A percentile compares a stretch with the other conserved stretches of the same genome.
These are phyloP conservation scores for Eremochloa ophiuroides DNA, from an alignment of 176 grass and related monocot genomes.

Conservation along the genomic window DNA sequence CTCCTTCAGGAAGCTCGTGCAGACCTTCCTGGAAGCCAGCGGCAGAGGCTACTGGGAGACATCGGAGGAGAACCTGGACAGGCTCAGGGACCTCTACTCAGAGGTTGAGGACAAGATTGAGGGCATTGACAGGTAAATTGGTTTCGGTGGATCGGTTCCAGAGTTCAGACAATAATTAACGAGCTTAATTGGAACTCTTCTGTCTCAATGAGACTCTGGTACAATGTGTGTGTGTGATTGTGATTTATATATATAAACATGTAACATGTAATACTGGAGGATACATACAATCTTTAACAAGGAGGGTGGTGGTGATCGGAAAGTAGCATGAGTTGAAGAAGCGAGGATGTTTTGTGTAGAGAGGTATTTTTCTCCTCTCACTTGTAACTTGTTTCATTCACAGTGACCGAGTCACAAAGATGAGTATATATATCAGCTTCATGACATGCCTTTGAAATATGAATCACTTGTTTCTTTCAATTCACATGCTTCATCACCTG, in stretches of 20 bases:
- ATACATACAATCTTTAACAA: slow-evolving; percentile 33
- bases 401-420: slow-evolving; percentile 2
- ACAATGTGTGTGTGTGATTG: slow-evolving; percentile 35
- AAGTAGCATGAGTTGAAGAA: slow-evolving; percentile 9
- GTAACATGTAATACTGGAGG: slow-evolving; percentile 30
- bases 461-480: not conserved
- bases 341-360: slow-evolving; percentile 14
- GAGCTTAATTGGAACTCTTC: slow-evolving; percentile 23
- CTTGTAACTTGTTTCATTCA: slow-evolving; percentile 12
- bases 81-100: slow-evolving; percentile 74
- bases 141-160: not conserved
- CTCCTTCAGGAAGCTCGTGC: slow-evolving; percentile 89
- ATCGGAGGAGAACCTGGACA: slow-evolving; percentile 91
- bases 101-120: slow-evolving; percentile 99
- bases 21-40: slow-evolving; percentile 94
- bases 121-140: slow-evolving; percentile 76
- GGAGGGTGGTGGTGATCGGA: slow-evolving; percentile 27
- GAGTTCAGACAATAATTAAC: slow-evolving; percentile 12
- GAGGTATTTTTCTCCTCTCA: not conserved
- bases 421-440: not conserved
- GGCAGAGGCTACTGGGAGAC: slow-evolving; percentile 99
- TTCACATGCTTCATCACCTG: not conserved
- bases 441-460: not conserved
- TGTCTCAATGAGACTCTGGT: slow-evolving; percentile 28
- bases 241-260: slow-evolving; percentile 29